Base-by-base conservation (phyloP, 129 eudicot species). In the Centrapalus pauciflorus region DNA sequence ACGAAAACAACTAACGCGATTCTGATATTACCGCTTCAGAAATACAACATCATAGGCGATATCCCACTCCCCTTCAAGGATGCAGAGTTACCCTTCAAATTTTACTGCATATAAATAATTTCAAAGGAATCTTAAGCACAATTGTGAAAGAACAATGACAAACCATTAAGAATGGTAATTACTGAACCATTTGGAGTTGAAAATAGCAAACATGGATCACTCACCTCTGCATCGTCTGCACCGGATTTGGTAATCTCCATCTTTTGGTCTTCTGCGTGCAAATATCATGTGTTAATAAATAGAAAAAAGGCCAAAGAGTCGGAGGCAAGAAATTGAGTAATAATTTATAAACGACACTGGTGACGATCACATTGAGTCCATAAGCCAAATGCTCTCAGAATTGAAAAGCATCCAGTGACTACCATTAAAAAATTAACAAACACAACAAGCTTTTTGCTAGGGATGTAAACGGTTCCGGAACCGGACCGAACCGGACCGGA, bases 241-340 rank as follows among this genome's bases (percentile, higher is more conserved):
- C 79, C 79, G 28, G 76, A 38, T 79, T 79, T 79, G 50, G 75
- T 45, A 63, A 67, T 79, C 72, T 79, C 83, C 83, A 79, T 72
- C 78, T 71, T 78, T 66, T 66, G 78, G 74, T 78, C 78, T 51
- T 79, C 83, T 78, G 78, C 55, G 61, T 32, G 35, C 34, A 17
- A 70, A 56, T 3, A 57, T 9, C 19, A 35, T 40, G 38, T 30
- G 20, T 34, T 16, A 29, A 45, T 21, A 32, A 13, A 6, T 6
- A 9, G 2, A 29, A 10, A 68, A 24, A 41, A 8, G n/a, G n/a
- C 23, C 41, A 34, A 2, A n/a, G 27, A 28, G n/a, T n/a, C n/a
- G n/a, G n/a, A n/a, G n/a, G n/a, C n/a, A n/a, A n/a, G n/a, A n/a
- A n/a, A n/a, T n/a, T n/a, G n/a, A n/a, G n/a, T n/a, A n/a, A n/a